phyloP scores from a whole-genome alignment of 768 basidiomycete genomes.

The Mycena chlorophos region DNA sequence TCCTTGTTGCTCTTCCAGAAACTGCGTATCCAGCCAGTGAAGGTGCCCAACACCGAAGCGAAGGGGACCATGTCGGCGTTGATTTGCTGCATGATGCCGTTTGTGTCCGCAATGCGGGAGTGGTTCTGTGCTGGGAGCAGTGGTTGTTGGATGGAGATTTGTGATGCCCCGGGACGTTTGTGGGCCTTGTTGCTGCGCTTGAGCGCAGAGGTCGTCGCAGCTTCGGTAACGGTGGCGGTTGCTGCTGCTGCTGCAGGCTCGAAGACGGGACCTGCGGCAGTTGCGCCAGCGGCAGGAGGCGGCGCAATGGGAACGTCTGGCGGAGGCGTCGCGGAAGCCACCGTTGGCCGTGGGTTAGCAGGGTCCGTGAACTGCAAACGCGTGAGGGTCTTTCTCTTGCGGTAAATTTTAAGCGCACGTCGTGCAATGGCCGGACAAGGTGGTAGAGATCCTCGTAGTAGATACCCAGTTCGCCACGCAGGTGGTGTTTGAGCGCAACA shows the following conservation, averaged over 20 bases:
- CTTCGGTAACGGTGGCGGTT: not conserved
- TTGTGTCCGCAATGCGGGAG: constrained; percentile 24
- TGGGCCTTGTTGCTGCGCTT: constrained; percentile 1
- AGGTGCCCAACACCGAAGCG: constrained; percentile 26
- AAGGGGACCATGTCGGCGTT: constrained; percentile 42
- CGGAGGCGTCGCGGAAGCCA: constrained; percentile 8
- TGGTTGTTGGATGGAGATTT: constrained; percentile 26
- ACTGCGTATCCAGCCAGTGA: constrained; percentile 22
- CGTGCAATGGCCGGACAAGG: constrained; percentile 55
- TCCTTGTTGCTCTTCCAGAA: constrained; percentile 5
- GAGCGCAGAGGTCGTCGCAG: not conserved
- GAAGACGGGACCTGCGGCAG: not conserved
- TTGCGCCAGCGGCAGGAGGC: not conserved
- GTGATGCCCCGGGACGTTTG: constrained; percentile 3
- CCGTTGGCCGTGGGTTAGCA: constrained; percentile 28
- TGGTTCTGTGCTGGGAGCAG: constrained; percentile 42
- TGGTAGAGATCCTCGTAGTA: constrained; percentile 64
- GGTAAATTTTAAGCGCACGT: constrained; percentile 34
- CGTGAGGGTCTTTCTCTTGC: not conserved
- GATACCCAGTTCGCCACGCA: constrained; percentile 60
- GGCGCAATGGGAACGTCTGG: not conserved
- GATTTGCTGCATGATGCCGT: constrained; percentile 30
- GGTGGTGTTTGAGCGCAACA: constrained; percentile 61
- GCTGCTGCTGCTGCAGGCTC: not conserved
- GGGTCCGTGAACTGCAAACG: constrained; percentile 27